These are phyloP conservation scores for Monilinia laxa DNA, from an alignment of 2,329 filamentous ascomycete species.

Conservation along the genomic window DNA sequence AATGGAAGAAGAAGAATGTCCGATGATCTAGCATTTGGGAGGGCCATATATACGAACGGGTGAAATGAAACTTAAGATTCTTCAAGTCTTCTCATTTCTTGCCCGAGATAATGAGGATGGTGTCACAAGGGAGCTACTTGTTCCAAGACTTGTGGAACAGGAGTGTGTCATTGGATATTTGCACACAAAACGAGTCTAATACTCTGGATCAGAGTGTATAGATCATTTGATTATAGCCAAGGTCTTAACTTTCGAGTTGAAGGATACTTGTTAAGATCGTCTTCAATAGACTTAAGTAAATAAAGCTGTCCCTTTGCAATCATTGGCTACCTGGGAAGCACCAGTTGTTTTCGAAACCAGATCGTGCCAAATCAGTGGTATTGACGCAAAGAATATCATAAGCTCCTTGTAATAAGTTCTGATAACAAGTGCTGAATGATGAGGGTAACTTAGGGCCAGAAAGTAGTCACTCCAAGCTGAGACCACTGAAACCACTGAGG, in stretches of 20 bases:
- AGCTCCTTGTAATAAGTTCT: too few species aligned
- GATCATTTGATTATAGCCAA: background rate
- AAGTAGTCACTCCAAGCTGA: background rate
- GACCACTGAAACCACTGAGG: too few species aligned
- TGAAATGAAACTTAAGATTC: background rate
- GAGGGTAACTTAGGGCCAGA: background rate
- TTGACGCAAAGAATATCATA: background rate
- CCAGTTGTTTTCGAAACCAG: background rate
- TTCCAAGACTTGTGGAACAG: background rate
- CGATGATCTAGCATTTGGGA: too few species aligned
- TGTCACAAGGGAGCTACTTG: background rate
- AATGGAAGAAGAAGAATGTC: too few species aligned
- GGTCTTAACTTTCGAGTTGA: background rate
- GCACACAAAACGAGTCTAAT: background rate
- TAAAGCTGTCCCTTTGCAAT: background rate
- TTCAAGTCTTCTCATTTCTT: background rate
- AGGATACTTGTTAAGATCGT: background rate
- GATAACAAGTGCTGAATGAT: background rate
- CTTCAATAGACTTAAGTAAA: background rate
- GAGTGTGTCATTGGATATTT: background rate
- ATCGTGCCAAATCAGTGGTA: background rate
- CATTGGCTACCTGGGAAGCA: background rate
- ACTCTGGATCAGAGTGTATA: background rate
- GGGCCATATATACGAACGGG: background rate
- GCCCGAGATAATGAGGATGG: background rate